A percentile compares a stretch with the other conserved stretches of the same genome.
Evolutionary conservation across 192 early-diverging fungal species (phyloP).

Genomic region (Coemansia interrupta): DNA sequence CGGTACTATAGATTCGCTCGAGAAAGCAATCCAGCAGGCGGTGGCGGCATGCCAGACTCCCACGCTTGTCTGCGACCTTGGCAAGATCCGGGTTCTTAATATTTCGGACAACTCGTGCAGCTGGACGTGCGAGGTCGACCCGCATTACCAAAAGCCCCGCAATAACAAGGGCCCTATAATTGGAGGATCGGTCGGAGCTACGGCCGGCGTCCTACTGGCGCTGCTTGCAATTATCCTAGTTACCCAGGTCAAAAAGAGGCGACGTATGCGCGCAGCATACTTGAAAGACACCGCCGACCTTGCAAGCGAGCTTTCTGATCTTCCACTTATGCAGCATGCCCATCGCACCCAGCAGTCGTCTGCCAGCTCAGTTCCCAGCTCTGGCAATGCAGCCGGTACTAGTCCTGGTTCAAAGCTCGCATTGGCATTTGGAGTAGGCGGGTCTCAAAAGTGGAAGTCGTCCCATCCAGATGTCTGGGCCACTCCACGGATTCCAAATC

Average conservation of each 20-base stretch:
- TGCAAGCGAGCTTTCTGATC: conserved; percentile 37
- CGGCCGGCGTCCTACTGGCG: conserved; percentile 11
- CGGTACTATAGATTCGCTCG: not conserved
- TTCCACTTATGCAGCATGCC: conserved; percentile 19
- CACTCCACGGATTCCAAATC: conserved; percentile 9
- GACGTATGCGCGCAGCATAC: conserved; percentile 26
- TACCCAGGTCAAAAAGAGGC: conserved; percentile 15
- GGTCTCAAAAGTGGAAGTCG: not conserved
- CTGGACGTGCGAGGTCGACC: conserved; percentile 37
- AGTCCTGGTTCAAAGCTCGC: conserved; percentile 1
- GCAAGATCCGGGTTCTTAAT: conserved; percentile 23
- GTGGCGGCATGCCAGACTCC: conserved; percentile 8
- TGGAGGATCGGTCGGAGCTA: conserved; percentile 42
- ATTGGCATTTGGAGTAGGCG: conserved; percentile 7
- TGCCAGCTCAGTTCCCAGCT: conserved; percentile 3
- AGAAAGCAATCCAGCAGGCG: not conserved
- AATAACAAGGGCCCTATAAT: conserved; percentile 39
- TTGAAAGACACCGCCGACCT: conserved; percentile 39
- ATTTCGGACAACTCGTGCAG: conserved; percentile 19
- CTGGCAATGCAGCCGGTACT: not conserved
- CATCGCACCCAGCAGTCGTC: conserved; percentile 5
- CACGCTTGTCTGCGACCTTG: conserved; percentile 8
- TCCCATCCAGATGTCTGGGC: not conserved
- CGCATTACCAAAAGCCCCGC: conserved; percentile 24
- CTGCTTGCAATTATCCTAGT: conserved; percentile 21